Percentiles rank a stretch among this genome's conserved stretches.
Conservation (phyloP, 139 green algal genomes). For the Microglena sp. region DNA sequence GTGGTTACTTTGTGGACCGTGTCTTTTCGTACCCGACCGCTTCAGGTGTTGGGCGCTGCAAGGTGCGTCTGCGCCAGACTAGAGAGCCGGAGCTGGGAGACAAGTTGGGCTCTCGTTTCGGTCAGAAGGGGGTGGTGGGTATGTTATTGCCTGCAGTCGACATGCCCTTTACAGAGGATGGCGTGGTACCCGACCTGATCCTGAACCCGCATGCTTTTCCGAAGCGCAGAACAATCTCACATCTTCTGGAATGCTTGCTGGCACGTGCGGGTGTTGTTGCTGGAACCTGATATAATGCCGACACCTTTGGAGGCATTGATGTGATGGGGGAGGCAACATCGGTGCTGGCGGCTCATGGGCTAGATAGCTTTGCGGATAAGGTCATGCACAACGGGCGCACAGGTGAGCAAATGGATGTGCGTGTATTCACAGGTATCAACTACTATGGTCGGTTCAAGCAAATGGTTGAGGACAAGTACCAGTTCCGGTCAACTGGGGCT, state of each 20-base stretch:
- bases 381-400: slow-evolving; percentile 48
- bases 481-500: not conserved
- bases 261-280: slow-evolving; percentile 15
- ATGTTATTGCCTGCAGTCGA: not conserved
- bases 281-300: slow-evolving; percentile 39
- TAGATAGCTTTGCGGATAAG: slow-evolving; percentile 36
- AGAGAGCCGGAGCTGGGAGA: slow-evolving; percentile 49
- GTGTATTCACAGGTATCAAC: slow-evolving; percentile 45
- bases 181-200: slow-evolving; percentile 21
- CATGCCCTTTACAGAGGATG: slow-evolving; percentile 15
- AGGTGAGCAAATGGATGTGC: slow-evolving; percentile 29
- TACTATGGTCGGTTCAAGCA: slow-evolving; percentile 60
- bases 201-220: slow-evolving; percentile 30
- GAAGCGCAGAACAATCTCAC: slow-evolving; percentile 16
- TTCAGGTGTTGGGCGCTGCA: too few species aligned
- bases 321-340: slow-evolving; percentile 12
- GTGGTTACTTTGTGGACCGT: not conserved
- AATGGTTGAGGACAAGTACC: slow-evolving; percentile 26
- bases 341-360: slow-evolving; percentile 35
- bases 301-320: not conserved
- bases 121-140: slow-evolving; percentile 22
- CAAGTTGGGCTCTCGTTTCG: slow-evolving; percentile 39
- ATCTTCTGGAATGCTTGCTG: slow-evolving; percentile 19
- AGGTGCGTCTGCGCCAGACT: slow-evolving; percentile 39
- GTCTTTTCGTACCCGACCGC: not conserved